phyloP scores from a whole-genome alignment of 1,284 basidiomycete genomes.

The Cutaneotrichosporon mucoides region DNA sequence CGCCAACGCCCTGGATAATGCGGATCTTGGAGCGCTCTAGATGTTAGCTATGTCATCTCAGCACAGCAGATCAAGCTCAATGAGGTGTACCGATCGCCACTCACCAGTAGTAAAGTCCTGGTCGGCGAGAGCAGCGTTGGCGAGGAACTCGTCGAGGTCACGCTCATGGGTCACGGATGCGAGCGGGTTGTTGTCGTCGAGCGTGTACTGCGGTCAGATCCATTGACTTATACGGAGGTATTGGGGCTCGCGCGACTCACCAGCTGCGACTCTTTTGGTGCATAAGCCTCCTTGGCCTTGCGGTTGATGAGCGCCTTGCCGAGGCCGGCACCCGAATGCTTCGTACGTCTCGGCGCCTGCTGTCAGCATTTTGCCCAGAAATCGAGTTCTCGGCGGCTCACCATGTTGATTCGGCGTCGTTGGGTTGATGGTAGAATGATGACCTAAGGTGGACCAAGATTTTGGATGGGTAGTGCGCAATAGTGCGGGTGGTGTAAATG shows the following conservation, averaged over 20 bases:
- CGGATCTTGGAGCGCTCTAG: conserved; percentile 87
- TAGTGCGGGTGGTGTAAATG: conserved; percentile 1
- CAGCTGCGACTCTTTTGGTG: conserved; percentile 65
- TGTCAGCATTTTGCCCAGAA: conserved; percentile 1
- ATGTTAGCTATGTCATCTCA: neutral
- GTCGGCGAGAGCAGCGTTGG: conserved; percentile 89
- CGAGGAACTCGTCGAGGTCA: conserved; percentile 94
- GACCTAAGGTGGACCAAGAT: neutral
- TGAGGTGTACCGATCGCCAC: conserved; percentile 20
- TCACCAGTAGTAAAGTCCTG: conserved; percentile 92
- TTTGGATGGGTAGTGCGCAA: neutral
- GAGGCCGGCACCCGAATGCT: conserved; percentile 58
- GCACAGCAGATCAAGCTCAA: neutral
- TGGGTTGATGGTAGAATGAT: neutral
- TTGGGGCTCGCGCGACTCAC: conserved; percentile 52
- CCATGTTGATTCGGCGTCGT: conserved; percentile 7
- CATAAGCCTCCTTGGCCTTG: conserved; percentile 73
- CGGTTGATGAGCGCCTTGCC: conserved; percentile 88
- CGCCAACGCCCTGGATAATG: conserved; percentile 68
- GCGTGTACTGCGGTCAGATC: conserved; percentile 60
- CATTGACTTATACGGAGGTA: neutral
- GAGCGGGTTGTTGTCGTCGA: conserved; percentile 72
- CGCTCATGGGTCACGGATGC: conserved; percentile 93
- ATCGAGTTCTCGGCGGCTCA: neutral
- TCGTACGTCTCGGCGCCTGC: conserved; percentile 39